Evolutionary conservation across 805 yeast species (phyloP).

Genomic region (Ogataea pilisensis): DNA sequence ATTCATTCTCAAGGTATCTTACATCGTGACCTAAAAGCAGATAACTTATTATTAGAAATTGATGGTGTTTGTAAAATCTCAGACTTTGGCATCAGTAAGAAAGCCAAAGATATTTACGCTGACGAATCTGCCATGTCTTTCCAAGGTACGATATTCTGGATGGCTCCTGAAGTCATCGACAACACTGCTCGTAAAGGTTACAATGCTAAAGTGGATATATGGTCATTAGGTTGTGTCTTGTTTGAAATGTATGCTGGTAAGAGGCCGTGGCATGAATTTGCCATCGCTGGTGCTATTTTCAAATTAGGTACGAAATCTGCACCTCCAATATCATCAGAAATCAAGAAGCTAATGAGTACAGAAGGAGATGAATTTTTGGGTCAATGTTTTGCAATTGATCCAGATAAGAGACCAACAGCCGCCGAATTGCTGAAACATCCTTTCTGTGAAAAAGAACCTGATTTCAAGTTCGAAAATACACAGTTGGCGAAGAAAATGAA

Average conservation of each 20-base stretch:
- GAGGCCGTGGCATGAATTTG: conserved; percentile 96
- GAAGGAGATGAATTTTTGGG: conserved; percentile 70
- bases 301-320: conserved; percentile 83
- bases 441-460: conserved; percentile 24
- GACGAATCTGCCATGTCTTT: conserved; percentile 89
- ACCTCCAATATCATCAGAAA: conserved; percentile 96
- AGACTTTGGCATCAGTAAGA: conserved; percentile 94
- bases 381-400: conserved; percentile 71
- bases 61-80: conserved; percentile 95
- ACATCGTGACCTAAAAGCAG: conserved; percentile 94
- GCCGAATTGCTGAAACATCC: conserved; percentile 50
- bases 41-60: conserved; percentile 78
- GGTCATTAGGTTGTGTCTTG: conserved; percentile 98
- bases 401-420: conserved; percentile 89
- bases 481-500: conserved; percentile 29
- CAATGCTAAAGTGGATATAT: conserved; percentile 95
- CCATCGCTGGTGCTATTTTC: conserved; percentile 91
- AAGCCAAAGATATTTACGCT: conserved; percentile 77
- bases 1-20: conserved; percentile 82
- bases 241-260: conserved; percentile 97
- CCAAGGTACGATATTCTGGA: conserved; percentile 98
- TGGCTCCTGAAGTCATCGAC: conserved; percentile 99
- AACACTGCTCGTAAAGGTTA: conserved; percentile 84
- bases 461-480: conserved; percentile 29
- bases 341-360: conserved; percentile 55